Percentiles rank a stretch among this genome's conserved stretches.
phyloP scores from a whole-genome alignment of 176 grass and related monocot genomes.

The Miscanthus lutarioriparius region DNA sequence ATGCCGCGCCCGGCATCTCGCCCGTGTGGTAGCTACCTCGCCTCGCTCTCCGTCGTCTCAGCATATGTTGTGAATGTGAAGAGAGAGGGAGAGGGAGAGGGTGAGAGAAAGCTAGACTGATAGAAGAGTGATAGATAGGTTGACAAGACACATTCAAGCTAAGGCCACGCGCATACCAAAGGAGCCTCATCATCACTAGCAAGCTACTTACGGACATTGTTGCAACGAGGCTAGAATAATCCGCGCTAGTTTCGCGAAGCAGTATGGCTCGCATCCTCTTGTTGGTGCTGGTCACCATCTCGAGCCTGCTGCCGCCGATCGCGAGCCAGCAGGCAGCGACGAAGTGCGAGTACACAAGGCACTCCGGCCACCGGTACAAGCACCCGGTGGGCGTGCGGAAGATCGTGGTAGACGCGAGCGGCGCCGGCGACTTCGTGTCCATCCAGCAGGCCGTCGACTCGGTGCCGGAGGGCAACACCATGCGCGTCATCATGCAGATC shows the following conservation, averaged over 20 bases:
- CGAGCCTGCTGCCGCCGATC: conserved; percentile 40
- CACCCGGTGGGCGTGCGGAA: conserved; percentile 52
- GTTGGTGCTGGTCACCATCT: background rate
- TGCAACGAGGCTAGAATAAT: too few species aligned
- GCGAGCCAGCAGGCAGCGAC: conserved; percentile 21
- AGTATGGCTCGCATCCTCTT: conserved; percentile 13
- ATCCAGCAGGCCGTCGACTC: conserved; percentile 90
- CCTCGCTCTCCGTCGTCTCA: background rate
- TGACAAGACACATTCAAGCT: background rate
- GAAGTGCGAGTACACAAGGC: conserved; percentile 13
- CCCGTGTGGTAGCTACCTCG: background rate
- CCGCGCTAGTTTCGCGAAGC: background rate
- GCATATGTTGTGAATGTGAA: conserved; percentile 36
- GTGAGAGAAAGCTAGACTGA: background rate
- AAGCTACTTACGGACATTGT: too few species aligned
- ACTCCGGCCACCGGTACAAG: conserved; percentile 37
- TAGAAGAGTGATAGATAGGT: background rate
- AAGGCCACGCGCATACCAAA: too few species aligned
- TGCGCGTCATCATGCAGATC: conserved; percentile 71
- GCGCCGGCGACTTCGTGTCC: conserved; percentile 78
- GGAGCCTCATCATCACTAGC: too few species aligned
- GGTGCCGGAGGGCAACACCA: conserved; percentile 72
- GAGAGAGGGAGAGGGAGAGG: background rate
- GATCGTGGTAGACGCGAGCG: conserved; percentile 75
- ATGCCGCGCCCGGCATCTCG: conserved; percentile 17